A percentile compares a stretch with the other conserved stretches of the same genome.
Conservation (phyloP, 768 basidiomycete species). For the Mrakia frigida region DNA sequence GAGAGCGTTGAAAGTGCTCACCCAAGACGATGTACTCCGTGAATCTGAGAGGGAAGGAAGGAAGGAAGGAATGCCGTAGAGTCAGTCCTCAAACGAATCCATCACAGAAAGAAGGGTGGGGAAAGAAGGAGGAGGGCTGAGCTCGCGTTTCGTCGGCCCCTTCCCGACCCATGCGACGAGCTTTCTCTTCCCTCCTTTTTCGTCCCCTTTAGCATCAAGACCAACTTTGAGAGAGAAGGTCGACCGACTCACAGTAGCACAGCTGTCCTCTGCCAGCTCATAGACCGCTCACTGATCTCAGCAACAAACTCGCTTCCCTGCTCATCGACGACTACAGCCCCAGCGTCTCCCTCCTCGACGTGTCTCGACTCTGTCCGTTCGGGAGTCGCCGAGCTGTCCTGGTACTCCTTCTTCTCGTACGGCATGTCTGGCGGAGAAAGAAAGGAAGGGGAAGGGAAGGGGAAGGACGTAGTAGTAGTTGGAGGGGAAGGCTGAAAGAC, state of each 20-base stretch:
- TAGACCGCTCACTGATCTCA: slow-evolving; percentile 15
- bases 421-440: too few relatives aligned
- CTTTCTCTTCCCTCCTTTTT: neutral
- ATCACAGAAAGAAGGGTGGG: too few relatives aligned
- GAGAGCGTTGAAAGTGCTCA: neutral
- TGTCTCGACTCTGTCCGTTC: too few relatives aligned
- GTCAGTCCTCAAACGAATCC: neutral
- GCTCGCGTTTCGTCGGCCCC: neutral
- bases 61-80: neutral
- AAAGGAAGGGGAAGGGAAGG: too few relatives aligned
- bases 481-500: too few relatives aligned
- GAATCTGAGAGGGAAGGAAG: neutral
- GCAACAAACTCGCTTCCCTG: neutral
- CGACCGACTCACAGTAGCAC: slow-evolving; percentile 21
- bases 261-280: slow-evolving; percentile 29
- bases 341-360: too few relatives aligned
- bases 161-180: neutral
- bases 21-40: slow-evolving; percentile 37
- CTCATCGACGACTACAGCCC: neutral
- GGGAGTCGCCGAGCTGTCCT: too few relatives aligned
- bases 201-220: too few relatives aligned
- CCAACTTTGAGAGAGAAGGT: neutral
- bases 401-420: too few relatives aligned
- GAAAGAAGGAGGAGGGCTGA: neutral
- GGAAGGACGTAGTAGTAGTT: too few relatives aligned